Evolutionary conservation across 2,329 filamentous ascomycete species (phyloP).

Genomic region (Ceratocystis cubensis): DNA sequence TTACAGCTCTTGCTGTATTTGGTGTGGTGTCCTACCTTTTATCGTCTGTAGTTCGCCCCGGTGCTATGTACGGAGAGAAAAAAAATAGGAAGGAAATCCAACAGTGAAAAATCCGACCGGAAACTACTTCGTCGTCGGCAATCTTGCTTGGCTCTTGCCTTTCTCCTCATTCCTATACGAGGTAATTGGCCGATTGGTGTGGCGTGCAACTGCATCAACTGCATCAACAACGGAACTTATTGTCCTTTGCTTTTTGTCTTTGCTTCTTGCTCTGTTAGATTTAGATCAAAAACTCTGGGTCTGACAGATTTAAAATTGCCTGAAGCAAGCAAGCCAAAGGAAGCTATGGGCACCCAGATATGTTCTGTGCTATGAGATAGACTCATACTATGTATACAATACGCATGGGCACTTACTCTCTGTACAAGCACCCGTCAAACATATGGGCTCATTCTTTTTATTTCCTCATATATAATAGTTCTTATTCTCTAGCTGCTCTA

Average conservation of each 20-base stretch:
- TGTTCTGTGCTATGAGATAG: too few species aligned
- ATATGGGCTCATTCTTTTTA: too few species aligned
- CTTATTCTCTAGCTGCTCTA: too few species aligned
- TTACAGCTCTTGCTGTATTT: not conserved
- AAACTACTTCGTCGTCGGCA: not conserved
- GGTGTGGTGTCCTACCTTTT: too few species aligned
- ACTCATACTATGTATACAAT: too few species aligned
- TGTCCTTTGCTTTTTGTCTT: not conserved
- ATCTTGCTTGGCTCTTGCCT: not conserved
- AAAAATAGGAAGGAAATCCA: not conserved
- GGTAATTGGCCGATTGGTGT: conserved; percentile 3
- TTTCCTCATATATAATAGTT: too few species aligned
- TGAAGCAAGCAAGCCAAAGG: not conserved
- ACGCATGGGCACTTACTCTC: too few species aligned
- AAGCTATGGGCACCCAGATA: not conserved
- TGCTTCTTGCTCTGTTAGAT: not conserved
- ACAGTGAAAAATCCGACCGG: not conserved
- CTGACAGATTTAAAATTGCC: not conserved
- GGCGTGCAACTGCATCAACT: not conserved
- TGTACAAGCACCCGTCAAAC: not conserved
- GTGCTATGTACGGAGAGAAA: not conserved
- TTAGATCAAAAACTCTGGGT: not conserved
- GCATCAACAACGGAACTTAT: too few species aligned
- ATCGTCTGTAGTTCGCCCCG: too few species aligned
- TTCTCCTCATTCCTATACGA: not conserved